Base-by-base conservation (phyloP, 495 filamentous ascomycete genomes). In the Durotheca rogersii region DNA sequence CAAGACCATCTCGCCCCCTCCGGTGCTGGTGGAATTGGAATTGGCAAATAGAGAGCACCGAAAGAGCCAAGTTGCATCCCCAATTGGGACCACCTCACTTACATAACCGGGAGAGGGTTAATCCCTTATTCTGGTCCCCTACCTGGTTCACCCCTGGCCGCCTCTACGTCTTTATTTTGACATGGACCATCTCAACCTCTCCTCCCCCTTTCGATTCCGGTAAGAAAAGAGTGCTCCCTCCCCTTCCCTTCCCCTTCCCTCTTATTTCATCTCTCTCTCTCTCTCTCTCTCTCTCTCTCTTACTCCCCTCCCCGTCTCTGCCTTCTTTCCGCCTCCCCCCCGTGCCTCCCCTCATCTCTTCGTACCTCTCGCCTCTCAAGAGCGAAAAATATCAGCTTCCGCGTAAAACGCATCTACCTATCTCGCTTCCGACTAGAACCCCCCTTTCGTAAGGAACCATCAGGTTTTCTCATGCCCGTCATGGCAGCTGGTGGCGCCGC, bases 401-500 rank as follows among this genome's bases (percentile, higher is more conserved):
- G n/a, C n/a, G n/a, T n/a, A n/a, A n/a, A n/a, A n/a, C n/a, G n/a
- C n/a, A n/a, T n/a, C n/a, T n/a, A n/a, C n/a, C n/a, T n/a, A n/a
- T n/a, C n/a, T n/a, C n/a, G n/a, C n/a, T n/a, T n/a, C n/a, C n/a
- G n/a, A n/a, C n/a, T n/a, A n/a, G n/a, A n/a, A n/a, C n/a, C n/a
- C n/a, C n/a, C n/a, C n/a, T n/a, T n/a, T n/a, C n/a, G n/a, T n/a
- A n/a, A n/a, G 19, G 46, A 18, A 7, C 17, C 16, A 20, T 44
- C 44, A 19, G 33, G 27, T 7, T 25, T 18, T 43, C 18, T 16
- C n/a, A 32, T 39, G 25, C 29, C 33, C 34, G 53, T 47, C 15
- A 64, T 61, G 64, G 55, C 62, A 41, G 47, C 58, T 6, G 57
- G 62, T 47, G 56, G 49, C 27, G 41, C 45, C 10, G 53, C 45